Percentiles rank a stretch among this genome's conserved stretches.
These are phyloP conservation scores for Purshia tridentata DNA, from an alignment of 306 rosid genomes.

Conservation along the genomic window DNA sequence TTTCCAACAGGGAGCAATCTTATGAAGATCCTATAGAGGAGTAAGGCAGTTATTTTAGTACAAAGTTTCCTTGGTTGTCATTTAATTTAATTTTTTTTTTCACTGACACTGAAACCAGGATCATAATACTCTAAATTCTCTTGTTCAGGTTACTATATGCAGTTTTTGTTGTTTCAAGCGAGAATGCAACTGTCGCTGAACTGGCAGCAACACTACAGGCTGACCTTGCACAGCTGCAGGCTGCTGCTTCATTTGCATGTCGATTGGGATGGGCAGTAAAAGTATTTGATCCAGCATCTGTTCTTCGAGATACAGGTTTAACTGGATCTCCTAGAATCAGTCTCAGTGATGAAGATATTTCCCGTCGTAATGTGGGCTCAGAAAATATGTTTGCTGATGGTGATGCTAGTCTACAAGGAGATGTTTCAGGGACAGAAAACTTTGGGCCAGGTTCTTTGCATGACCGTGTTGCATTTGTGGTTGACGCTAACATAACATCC, in stretches of 20 bases:
- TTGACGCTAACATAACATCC: slow-evolving; percentile 95
- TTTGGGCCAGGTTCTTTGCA: slow-evolving; percentile 48
- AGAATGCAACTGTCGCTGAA: slow-evolving; percentile 85
- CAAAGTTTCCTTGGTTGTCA: slow-evolving; percentile 11
- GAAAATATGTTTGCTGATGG: slow-evolving; percentile 46
- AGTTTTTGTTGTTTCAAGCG: slow-evolving; percentile 95
- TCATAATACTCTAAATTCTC: slow-evolving; percentile 22
- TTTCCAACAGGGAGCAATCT: slow-evolving; percentile 97
- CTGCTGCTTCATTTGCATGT: slow-evolving; percentile 91
- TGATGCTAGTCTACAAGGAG: slow-evolving; percentile 65
- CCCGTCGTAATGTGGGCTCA: slow-evolving; percentile 47
- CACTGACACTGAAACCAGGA: slow-evolving; percentile 16
- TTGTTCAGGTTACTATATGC: slow-evolving; percentile 81
- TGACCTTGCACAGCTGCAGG: slow-evolving; percentile 77
- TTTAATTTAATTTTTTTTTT: slow-evolving; percentile 22
- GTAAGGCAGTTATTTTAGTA: slow-evolving; percentile 56
- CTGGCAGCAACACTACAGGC: slow-evolving; percentile 88
- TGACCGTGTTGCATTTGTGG: slow-evolving; percentile 82
- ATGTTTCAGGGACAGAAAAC: slow-evolving; percentile 53
- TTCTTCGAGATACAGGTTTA: slow-evolving; percentile 55
- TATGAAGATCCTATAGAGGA: slow-evolving; percentile 99
- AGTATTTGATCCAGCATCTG: slow-evolving; percentile 71
- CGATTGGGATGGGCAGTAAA: slow-evolving; percentile 92
- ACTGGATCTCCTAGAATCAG: slow-evolving; percentile 58
- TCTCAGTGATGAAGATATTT: slow-evolving; percentile 59